Conservation (phyloP, 2,329 filamentous ascomycete species). For the Davidsoniella virescens region DNA sequence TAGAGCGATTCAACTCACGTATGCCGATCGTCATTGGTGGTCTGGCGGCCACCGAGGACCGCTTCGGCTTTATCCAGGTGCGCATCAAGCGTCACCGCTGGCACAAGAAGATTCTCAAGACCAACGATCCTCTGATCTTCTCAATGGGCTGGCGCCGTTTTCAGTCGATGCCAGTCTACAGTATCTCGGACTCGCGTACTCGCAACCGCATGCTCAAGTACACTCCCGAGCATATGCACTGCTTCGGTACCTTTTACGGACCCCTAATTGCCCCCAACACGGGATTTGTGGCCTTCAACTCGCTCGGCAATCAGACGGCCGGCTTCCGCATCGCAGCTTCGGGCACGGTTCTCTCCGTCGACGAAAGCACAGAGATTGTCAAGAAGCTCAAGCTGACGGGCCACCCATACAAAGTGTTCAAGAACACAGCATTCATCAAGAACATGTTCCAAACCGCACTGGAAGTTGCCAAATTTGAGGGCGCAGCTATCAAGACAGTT, state of each 20-base stretch:
- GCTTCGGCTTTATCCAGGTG: slow-evolving; percentile 89
- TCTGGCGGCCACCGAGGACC: slow-evolving; percentile 82
- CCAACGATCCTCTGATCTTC: slow-evolving; percentile 92
- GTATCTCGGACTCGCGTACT: slow-evolving; percentile 82
- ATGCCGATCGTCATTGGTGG: slow-evolving; percentile 81
- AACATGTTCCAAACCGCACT: slow-evolving; percentile 92
- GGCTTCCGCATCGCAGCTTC: slow-evolving; percentile 92
- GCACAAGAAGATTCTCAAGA: slow-evolving; percentile 99
- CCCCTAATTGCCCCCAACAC: slow-evolving; percentile 92
- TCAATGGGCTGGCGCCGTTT: slow-evolving; percentile 93
- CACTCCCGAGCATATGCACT: slow-evolving; percentile 98
- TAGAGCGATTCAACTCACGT: slow-evolving; percentile 61
- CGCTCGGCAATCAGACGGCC: slow-evolving; percentile 65
- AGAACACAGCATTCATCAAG: slow-evolving; percentile 97
- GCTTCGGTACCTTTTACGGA: slow-evolving; percentile 89
- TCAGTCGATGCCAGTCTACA: slow-evolving; percentile 84
- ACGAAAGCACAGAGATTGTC: slow-evolving; percentile 92
- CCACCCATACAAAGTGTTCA: slow-evolving; percentile 92
- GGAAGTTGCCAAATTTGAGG: slow-evolving; percentile 97
- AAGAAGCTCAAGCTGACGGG: slow-evolving; percentile 98
- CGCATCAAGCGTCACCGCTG: slow-evolving; percentile 94
- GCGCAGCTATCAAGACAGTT: slow-evolving; percentile 86
- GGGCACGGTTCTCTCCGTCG: slow-evolving; percentile 82
- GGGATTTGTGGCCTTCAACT: slow-evolving; percentile 86
- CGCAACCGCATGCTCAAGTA: slow-evolving; percentile 98